Base-by-base conservation (phyloP, 495 filamentous ascomycete genomes). In the Aspergillus baeticus region DNA sequence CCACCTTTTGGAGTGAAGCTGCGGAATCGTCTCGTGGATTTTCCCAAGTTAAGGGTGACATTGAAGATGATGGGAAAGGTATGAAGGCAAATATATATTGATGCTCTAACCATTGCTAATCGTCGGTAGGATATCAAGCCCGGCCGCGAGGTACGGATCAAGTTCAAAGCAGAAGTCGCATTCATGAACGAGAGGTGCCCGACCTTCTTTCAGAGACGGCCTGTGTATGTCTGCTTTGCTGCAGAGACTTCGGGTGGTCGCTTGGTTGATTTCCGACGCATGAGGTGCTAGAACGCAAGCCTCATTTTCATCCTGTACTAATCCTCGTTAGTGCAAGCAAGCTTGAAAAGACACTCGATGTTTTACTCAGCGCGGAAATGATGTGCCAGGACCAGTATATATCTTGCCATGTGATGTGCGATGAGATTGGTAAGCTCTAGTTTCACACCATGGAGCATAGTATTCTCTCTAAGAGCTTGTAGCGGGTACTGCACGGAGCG, bases 1-100 rank as follows among this genome's bases (percentile, higher is more conserved):
- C 88, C 91, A 3, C 92, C 93, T 0, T 96, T 88, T 63, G 94
- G 95, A 15, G 76, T 75, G 26, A 89, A 87, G 43, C 47, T 94
- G 36, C 69, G 89, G 11, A 81, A 81, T 26, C 70, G 72, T 8
- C 69, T 93, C 6, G 81, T 79, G 21, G 79, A 81, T 0, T 96
- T 98, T 61, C 94, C 94, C 2, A 86, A 85, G 44, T 72, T 97
- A 31, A 74, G 77, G 4, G 76, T 97, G 3, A 72, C 77, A 5
- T 39, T 82, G 6, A 81, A 80, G 52, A 71, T 81, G 58, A 65
- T 69, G 15, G 73, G 73, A 18, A 80, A 77, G 64, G 83, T 84
- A 63, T 41, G 75, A 15, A 35, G 15, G 22, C n/a, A 1, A 5
- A 37, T 6, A 47, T 33, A 23, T 5, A 15, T 4, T 11, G 26